Evolutionary conservation across 805 yeast genomes (phyloP), one percentile per base, ranked within the genome.

Genomic region (Kurtzmaniella cleridarum): DNA sequence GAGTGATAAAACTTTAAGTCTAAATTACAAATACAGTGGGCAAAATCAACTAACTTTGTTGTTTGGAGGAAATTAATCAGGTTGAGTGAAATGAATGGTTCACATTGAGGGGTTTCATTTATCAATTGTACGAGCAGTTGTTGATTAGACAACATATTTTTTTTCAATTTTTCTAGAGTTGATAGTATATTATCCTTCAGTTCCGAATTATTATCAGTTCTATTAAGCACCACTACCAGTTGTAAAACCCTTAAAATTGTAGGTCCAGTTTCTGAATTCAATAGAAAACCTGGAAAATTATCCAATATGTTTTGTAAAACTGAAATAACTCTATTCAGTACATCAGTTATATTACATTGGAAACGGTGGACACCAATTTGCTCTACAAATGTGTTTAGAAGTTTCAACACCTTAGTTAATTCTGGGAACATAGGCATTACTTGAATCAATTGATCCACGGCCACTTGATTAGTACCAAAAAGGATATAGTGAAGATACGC

Each of bases 401-500:
- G 47, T 14, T 46, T 48, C 38, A 69, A 50, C 3, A 56, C 49
- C 15, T 44, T 48, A 11, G 57, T 62, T 37, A 68, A 62, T 34
- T 54, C 47, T 7, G 71, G 64, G 31, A 64, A 51, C 14, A 69
- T 43, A 0, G 74, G 74, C 32, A 68, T 44, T 4, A 57, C 53
- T 13, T 51, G 44, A 20, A 56, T 49, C n/a, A 53, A 38, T 18
- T 52, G 50, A 48, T 41, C 27, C 37, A 58, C 40, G 41, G 42
- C 32, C 41, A 35, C 15, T 15, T 45, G 41, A 15, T 45, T 47
- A n/a, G 36, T 34, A 24, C 50, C 49, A 39, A 65, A 66, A 12
- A 88, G 55, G 18, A 86, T 64, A 3, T 84, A 75, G 60, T 90
- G 97, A 40, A 90, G 77, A 28, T 89, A 68, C 34, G 89, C 75